Evolutionary conservation across 768 basidiomycete species (phyloP).

Genomic region (Russula ochroleuca): DNA sequence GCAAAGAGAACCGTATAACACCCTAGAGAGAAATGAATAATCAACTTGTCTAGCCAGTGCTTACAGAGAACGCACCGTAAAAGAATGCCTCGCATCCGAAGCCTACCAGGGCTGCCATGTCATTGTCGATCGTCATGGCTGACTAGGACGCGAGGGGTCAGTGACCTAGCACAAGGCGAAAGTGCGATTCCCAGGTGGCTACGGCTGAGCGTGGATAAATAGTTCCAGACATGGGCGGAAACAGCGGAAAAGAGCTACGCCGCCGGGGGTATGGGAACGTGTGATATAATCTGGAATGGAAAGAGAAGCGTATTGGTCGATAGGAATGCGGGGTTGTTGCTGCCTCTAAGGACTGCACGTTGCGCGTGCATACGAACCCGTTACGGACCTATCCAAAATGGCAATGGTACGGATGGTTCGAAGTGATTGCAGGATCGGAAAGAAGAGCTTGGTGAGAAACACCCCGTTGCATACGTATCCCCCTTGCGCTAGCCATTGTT

Average conservation of each 20-base stretch:
- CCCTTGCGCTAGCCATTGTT: background rate
- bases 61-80: conserved; percentile 33
- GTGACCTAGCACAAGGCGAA: background rate
- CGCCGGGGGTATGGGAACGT: background rate
- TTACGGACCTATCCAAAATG: background rate
- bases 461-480: background rate
- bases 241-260: background rate
- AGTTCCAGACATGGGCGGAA: background rate
- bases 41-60: conserved; percentile 28
- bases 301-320: background rate
- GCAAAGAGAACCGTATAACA: conserved; percentile 11
- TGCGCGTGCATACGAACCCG: too few species aligned
- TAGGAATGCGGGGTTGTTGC: background rate
- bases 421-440: too few species aligned
- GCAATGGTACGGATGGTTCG: too few species aligned
- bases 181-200: too few species aligned
- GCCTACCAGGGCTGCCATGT: conserved; percentile 38
- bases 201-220: conserved; percentile 3
- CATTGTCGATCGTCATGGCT: conserved; percentile 31
- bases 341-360: background rate
- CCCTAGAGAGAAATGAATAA: background rate
- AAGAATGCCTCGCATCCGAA: conserved; percentile 38
- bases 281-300: background rate
- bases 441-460: too few species aligned
- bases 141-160: background rate